Evolutionary conservation across 805 yeast species (phyloP), one percentile per base, ranked within the genome.

Genomic region (Lachancea cidri): DNA sequence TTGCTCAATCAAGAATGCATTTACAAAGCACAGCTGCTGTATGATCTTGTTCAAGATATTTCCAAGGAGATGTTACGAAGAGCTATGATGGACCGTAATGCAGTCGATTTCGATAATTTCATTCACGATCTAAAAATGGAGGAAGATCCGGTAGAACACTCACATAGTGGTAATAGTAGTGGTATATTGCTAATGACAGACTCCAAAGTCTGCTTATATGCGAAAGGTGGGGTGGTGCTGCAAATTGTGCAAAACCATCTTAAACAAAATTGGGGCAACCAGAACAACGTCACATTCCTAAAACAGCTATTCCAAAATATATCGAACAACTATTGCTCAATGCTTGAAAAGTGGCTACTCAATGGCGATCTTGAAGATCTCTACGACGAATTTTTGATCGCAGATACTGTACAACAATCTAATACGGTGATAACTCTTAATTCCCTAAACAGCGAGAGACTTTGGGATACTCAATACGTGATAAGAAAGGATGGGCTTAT

Each of bases 211-310:
- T 74, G 78, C 39, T 68, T 72, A 30, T 65, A 69, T 17, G 83
- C 82, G 16, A 85, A 83, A 62, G 98, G 98, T 25, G 96, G 96
- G 0, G 59, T 81, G 9, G 74, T 85, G 0, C 61, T 91, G 29
- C 68, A 74, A 39, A 67, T 83, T 1, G 67, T 93, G 1, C 83
- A 84, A 41, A 68, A 66, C 16, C 66, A 80, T 49, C 66, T 83
- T 4, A 72, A 73, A 29, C 65, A 67, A 2, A 76, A 72, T 50
- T 73, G 76, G 39, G 97, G 97, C 2, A 93, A 88, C 54, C 64
- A 62, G 2, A 74, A 84, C 0, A 65, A 66, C 29, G 67, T 68
- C 2, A 9, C 27, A 4, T 79, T 86, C 48, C 64, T 86, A 32
- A 56, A 65, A 1, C 52, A 54, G 3, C 52, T 91, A 2, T 75